Evolutionary conservation across 2,329 filamentous ascomycete genomes (phyloP).

Genomic region (Akanthomyces dipterigenus): DNA sequence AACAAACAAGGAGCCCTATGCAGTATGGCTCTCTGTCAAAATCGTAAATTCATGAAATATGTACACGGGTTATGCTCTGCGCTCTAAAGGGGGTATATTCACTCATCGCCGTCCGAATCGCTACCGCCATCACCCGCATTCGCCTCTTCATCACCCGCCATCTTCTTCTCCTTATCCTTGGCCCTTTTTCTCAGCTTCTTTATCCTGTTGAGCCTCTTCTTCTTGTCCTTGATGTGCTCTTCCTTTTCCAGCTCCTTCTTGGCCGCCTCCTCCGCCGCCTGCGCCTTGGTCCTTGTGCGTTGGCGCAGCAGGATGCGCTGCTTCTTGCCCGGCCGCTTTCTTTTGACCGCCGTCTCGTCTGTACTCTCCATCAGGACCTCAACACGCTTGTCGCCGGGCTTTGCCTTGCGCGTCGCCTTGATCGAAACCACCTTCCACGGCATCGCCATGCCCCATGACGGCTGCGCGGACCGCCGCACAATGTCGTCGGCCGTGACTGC

Average conservation of each 20-base stretch:
- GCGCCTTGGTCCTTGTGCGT: conserved; percentile 35
- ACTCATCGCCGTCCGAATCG: conserved; percentile 18
- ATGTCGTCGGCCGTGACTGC: conserved; percentile 50
- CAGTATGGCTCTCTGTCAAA: too few species aligned
- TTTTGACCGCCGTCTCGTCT: conserved; percentile 18
- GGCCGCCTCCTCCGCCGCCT: conserved; percentile 32
- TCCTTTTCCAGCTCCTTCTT: conserved; percentile 43
- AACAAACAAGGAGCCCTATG: too few species aligned
- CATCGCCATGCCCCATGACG: conserved; percentile 52
- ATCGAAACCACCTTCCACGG: conserved; percentile 52
- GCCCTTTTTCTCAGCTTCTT: conserved; percentile 39
- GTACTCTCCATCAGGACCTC: conserved; percentile 14
- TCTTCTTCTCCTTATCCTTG: conserved; percentile 54
- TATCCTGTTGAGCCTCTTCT: conserved; percentile 44
- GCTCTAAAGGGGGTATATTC: not conserved
- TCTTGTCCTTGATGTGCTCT: conserved; percentile 51
- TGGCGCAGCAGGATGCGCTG: conserved; percentile 45
- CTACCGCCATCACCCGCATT: conserved; percentile 16
- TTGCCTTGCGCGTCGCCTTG: conserved; percentile 25
- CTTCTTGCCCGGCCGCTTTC: conserved; percentile 51
- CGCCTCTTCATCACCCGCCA: conserved; percentile 17
- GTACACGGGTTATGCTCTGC: not conserved
- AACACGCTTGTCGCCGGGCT: conserved; percentile 9
- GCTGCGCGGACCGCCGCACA: conserved; percentile 32
- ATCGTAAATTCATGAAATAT: not conserved